phyloP scores from a whole-genome alignment of 2,329 filamentous ascomycete species.

The Fusarium caatingaense region DNA sequence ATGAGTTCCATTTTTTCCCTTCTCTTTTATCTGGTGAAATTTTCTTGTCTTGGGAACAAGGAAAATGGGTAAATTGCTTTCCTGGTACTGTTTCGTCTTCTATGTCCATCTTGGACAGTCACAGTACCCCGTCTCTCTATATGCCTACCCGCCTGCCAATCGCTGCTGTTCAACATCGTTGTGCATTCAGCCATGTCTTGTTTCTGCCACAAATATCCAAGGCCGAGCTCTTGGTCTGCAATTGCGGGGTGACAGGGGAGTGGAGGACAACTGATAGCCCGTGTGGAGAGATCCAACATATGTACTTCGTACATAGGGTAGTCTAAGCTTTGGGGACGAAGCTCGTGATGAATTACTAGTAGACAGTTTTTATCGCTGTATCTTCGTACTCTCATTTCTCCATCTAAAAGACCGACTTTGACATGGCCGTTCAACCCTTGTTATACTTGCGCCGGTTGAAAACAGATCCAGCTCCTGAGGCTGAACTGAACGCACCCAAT shows the following conservation, averaged over 20 bases:
- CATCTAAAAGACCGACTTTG: neutral
- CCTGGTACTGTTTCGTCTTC: neutral
- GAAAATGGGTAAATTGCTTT: neutral
- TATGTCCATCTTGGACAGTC: neutral
- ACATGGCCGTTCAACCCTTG: neutral
- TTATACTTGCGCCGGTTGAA: neutral
- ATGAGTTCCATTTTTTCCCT: constrained; percentile 9
- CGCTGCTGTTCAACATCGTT: neutral
- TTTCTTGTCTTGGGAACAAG: neutral
- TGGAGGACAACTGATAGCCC: neutral
- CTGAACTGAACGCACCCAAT: constrained; percentile 20
- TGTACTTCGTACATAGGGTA: neutral
- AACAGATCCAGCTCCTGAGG: constrained; percentile 24
- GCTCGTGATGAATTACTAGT: neutral
- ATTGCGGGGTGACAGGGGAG: constrained; percentile 30
- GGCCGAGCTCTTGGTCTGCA: neutral
- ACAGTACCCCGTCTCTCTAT: neutral
- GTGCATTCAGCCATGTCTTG: constrained; percentile 1
- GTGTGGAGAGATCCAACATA: constrained; percentile 8
- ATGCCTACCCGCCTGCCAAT: neutral
- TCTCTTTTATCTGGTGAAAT: neutral
- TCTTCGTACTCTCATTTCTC: neutral
- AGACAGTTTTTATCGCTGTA: neutral
- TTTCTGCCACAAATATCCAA: neutral
- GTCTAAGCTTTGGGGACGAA: neutral